Evolutionary conservation across 73 alveolate genomes (phyloP).

Genomic region (Tetrahymena thermophila): DNA sequence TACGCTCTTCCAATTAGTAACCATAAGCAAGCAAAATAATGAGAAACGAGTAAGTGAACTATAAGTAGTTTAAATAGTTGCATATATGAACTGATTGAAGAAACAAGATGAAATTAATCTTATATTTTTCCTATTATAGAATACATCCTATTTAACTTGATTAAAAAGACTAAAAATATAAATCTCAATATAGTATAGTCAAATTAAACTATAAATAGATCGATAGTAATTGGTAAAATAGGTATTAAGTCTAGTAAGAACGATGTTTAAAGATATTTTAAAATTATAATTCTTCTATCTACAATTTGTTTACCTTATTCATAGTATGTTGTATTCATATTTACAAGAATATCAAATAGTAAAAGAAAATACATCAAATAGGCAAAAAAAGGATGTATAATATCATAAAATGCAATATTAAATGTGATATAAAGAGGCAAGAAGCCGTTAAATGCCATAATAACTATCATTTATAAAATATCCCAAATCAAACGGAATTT

Average conservation of each 20-base stretch:
- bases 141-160: not conserved
- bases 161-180: not conserved
- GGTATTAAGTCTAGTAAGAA: not conserved
- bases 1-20: not conserved
- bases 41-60: not conserved
- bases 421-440: not conserved
- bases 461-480: not conserved
- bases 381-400: not conserved
- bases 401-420: not conserved
- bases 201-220: not conserved
- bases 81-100: not conserved
- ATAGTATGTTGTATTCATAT: not conserved
- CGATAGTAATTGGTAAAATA: not conserved
- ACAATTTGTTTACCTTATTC: not conserved
- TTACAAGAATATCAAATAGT: not conserved
- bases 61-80: not conserved
- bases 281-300: not conserved
- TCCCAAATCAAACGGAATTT: not conserved
- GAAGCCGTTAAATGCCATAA: not conserved
- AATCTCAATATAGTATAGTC: not conserved
- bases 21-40: not conserved
- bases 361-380: not conserved
- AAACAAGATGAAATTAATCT: not conserved
- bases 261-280: not conserved
- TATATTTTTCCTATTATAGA: not conserved